These are phyloP conservation scores for Acrocalymma vagum DNA, from an alignment of 2,329 filamentous ascomycete genomes.

Conservation along the genomic window DNA sequence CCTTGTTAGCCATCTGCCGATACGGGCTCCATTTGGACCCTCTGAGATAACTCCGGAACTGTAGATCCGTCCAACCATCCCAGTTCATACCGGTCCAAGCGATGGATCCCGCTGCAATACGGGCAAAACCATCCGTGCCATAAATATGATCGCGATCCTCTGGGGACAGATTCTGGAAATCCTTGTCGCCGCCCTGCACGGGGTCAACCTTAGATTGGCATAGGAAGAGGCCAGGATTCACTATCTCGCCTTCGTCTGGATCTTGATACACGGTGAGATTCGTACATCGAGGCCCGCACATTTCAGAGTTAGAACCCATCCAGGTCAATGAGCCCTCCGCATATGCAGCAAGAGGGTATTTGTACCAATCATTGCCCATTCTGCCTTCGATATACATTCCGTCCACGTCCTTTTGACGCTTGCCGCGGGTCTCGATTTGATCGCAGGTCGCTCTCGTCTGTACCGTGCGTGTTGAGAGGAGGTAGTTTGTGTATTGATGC, in stretches of 20 bases:
- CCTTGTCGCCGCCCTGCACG: conserved; percentile 14
- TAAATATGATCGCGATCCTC: conserved; percentile 29
- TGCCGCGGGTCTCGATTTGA: conserved; percentile 21
- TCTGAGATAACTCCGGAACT: conserved; percentile 28
- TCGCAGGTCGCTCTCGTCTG: conserved; percentile 28
- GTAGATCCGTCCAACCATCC: conserved; percentile 17
- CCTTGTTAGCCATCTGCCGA: background rate
- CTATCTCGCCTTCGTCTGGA: conserved; percentile 6
- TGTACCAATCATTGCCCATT: conserved; percentile 19
- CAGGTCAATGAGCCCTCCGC: conserved; percentile 32
- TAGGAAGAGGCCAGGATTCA: conserved; percentile 30
- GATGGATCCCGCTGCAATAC: conserved; percentile 40
- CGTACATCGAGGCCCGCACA: conserved; percentile 42
- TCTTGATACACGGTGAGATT: conserved; percentile 42
- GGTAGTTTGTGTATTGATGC: conserved; percentile 37
- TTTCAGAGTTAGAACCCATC: conserved; percentile 23
- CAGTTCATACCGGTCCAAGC: conserved; percentile 38
- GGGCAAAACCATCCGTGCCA: conserved; percentile 35
- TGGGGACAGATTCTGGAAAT: conserved; percentile 24
- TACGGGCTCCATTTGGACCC: conserved; percentile 36
- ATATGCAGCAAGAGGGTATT: conserved; percentile 21
- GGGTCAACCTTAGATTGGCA: conserved; percentile 30
- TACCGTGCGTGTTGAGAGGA: conserved; percentile 32
- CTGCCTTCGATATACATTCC: conserved; percentile 24
- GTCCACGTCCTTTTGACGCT: conserved; percentile 1